Percentiles rank a stretch among this genome's conserved stretches.
These are phyloP conservation scores for Afroboletus lepidellus DNA, from an alignment of 1,284 basidiomycete species.

Conservation along the genomic window DNA sequence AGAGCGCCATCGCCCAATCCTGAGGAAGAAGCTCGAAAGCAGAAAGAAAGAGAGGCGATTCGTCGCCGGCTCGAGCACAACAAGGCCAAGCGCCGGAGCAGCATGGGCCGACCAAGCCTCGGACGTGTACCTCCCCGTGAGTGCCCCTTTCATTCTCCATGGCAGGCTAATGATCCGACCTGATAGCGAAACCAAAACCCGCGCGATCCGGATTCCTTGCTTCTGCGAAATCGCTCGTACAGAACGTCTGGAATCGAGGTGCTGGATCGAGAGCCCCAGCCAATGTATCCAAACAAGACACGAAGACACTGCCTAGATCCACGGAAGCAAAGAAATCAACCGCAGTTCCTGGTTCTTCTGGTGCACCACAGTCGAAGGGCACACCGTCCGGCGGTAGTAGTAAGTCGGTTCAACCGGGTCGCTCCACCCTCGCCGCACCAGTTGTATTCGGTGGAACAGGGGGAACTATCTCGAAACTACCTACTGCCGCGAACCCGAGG, in stretches of 20 bases:
- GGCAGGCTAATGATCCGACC: conserved; percentile 11
- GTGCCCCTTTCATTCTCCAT: conserved; percentile 15
- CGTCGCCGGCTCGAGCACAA: conserved; percentile 60
- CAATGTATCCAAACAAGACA: conserved; percentile 11
- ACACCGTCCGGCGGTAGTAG: conserved; percentile 17
- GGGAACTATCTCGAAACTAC: conserved; percentile 18
- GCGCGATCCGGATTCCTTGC: conserved; percentile 56
- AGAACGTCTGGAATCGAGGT: conserved; percentile 55
- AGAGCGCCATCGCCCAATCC: conserved; percentile 5
- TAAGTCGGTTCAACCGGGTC: conserved; percentile 5
- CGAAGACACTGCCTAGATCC: conserved; percentile 12
- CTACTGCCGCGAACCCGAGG: conserved; percentile 12
- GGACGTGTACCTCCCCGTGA: conserved; percentile 39
- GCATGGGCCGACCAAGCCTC: conserved; percentile 49
- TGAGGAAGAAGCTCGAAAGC: conserved; percentile 38
- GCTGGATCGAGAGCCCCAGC: conserved; percentile 23
- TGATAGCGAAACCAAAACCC: conserved; percentile 41
- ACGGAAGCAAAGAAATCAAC: conserved; percentile 21
- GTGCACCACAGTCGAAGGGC: conserved; percentile 18
- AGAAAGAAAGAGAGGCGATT: conserved; percentile 57
- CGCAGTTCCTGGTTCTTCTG: conserved; percentile 21
- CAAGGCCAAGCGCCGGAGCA: conserved; percentile 65
- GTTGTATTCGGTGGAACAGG: conserved; percentile 11
- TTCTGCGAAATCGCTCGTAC: conserved; percentile 55
- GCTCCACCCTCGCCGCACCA: conserved; percentile 16